Conservation (phyloP, 768 basidiomycete genomes). For the Steccherinum ochraceum region DNA sequence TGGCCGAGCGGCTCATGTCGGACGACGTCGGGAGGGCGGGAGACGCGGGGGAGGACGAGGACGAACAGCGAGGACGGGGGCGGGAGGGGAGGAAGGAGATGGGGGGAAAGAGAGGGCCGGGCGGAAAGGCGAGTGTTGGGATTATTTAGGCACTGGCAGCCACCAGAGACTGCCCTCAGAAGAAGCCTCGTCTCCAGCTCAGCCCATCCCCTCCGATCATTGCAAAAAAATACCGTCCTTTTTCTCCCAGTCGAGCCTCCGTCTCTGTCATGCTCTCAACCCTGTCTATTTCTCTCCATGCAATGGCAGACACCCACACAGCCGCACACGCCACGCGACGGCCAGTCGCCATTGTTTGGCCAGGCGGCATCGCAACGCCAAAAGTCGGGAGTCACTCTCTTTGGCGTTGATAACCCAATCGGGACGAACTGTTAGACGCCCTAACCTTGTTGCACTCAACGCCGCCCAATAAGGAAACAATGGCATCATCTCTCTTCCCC, state of each 20-base stretch:
- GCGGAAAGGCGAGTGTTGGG: too few relatives aligned
- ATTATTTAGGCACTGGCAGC: not conserved
- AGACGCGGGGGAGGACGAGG: not conserved
- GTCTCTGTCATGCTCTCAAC: too few relatives aligned
- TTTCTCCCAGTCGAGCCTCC: too few relatives aligned
- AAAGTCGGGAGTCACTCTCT: too few relatives aligned
- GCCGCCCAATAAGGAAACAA: conserved; percentile 1
- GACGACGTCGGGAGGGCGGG: not conserved
- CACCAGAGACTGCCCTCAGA: not conserved
- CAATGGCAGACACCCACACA: too few relatives aligned
- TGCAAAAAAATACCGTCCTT: too few relatives aligned
- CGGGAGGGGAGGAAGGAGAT: not conserved
- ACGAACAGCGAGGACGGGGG: not conserved
- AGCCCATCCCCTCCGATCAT: too few relatives aligned
- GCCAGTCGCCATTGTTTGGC: too few relatives aligned
- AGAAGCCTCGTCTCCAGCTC: too few relatives aligned
- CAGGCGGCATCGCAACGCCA: not conserved
- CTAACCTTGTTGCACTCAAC: not conserved
- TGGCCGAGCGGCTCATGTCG: conserved; percentile 10
- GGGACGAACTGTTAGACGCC: not conserved
- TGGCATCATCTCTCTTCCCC: not conserved
- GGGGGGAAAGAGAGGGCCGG: not conserved
- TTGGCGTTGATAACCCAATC: too few relatives aligned
- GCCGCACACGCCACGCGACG: too few relatives aligned
- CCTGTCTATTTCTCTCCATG: too few relatives aligned